Evolutionary conservation across 257 asterid species (phyloP).

Genomic region (Solanum sejunctum): DNA sequence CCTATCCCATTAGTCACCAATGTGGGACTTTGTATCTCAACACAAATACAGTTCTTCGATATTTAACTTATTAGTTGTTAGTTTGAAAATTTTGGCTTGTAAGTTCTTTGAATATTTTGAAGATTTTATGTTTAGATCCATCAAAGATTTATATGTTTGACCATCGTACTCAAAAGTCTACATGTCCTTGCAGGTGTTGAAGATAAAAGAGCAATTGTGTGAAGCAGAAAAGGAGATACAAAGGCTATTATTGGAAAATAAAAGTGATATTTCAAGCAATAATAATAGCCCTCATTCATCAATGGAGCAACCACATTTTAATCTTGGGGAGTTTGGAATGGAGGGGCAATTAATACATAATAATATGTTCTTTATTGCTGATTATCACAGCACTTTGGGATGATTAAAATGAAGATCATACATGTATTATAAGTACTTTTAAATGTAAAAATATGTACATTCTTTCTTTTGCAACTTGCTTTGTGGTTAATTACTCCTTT

Average conservation of each 20-base stretch:
- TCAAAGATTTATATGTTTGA: neutral
- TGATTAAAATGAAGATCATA: conserved; percentile 9
- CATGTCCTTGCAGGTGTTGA: conserved; percentile 11
- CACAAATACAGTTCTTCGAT: neutral
- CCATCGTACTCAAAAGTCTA: neutral
- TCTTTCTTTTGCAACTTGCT: conserved; percentile 6
- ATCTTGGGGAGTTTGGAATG: conserved; percentile 30
- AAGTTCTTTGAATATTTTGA: too few relatives aligned
- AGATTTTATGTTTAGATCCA: neutral
- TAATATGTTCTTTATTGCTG: conserved; percentile 19
- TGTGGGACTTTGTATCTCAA: too few relatives aligned
- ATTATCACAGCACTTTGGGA: conserved; percentile 5
- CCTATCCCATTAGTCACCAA: too few relatives aligned
- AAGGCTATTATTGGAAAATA: conserved; percentile 13
- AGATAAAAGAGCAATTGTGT: conserved; percentile 38
- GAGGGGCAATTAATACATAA: conserved; percentile 18
- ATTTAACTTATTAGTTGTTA: neutral
- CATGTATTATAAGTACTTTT: neutral
- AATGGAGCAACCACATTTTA: conserved; percentile 20
- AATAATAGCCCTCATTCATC: conserved; percentile 42
- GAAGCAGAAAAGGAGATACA: conserved; percentile 41
- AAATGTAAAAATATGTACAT: conserved; percentile 1
- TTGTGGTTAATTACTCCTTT: neutral
- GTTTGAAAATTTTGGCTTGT: too few relatives aligned
- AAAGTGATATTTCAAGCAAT: conserved; percentile 31